A percentile compares a stretch with the other conserved stretches of the same genome.
Conservation (phyloP, 2,329 filamentous ascomycete species). For the Sporothrix brasiliensis region DNA sequence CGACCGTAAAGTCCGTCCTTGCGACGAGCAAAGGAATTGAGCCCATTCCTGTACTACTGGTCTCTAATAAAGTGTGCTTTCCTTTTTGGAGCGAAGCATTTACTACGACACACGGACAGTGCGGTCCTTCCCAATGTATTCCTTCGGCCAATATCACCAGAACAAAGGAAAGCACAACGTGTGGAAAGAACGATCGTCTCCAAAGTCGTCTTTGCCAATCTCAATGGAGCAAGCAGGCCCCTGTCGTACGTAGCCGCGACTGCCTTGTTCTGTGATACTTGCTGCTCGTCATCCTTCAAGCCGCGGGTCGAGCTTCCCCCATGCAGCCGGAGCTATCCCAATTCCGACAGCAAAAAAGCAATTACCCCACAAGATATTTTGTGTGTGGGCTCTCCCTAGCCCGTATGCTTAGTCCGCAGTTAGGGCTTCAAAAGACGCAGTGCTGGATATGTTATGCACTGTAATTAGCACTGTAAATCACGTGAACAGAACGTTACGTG, state of each 20-base stretch:
- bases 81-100: background rate
- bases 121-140: background rate
- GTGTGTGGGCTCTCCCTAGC: constrained; percentile 30
- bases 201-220: background rate
- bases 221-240: background rate
- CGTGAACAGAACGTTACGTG: background rate
- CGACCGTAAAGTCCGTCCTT: background rate
- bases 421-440: constrained; percentile 25
- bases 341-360: constrained; percentile 21
- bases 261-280: constrained; percentile 12
- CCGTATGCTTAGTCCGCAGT: constrained; percentile 14
- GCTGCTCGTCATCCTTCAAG: constrained; percentile 7
- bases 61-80: background rate
- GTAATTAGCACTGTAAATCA: constrained; percentile 7
- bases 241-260: constrained; percentile 11
- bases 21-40: background rate
- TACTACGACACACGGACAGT: background rate
- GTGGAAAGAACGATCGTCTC: constrained; percentile 16
- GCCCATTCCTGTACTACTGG: background rate
- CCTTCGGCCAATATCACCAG: background rate
- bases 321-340: constrained; percentile 28
- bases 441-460: background rate
- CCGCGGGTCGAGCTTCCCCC: constrained; percentile 23
- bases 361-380: constrained; percentile 28
- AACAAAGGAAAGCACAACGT: background rate